Base-by-base conservation (phyloP, 2,329 filamentous ascomycete genomes). In the Sarocladiaceae sp. region DNA sequence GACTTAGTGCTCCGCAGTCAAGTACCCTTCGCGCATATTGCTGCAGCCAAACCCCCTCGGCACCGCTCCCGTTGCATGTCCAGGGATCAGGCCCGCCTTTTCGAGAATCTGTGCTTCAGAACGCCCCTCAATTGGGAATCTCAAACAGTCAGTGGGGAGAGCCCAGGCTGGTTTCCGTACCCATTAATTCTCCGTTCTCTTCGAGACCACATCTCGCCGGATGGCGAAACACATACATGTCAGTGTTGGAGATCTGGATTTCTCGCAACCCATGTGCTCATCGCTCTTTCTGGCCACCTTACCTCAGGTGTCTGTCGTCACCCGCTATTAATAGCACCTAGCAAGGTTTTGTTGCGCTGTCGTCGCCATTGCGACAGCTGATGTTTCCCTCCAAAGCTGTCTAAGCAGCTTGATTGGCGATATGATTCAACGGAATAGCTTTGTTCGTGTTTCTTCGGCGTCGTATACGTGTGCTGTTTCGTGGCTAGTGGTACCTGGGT, bases 1-100 rank as follows among this genome's bases (percentile, higher is more conserved):
- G n/a, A n/a, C 5, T 5, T 22, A 22, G 12, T 42, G 37, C 17
- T 42, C 5, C 8, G 7, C 18, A 6, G 13, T 22, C 33, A 6
- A 20, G 17, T 12, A 46, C 40, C 40, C 40, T 46, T 46, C 40
- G 7, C 25, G 40, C 40, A 46, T 22, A 15, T 46, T 5, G n/a
- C 44, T 48, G 44, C 44, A 48, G 40, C 40, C 22, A 20, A 7
- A 40, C 15, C 37, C 40, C 26, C 11, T 48, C 44, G 44, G 44
- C 44, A 31, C 44, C 17, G 22, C 25, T 48, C 44, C 44, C 44
- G 44, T 48, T 48, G 44, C 26, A 48, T 48, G 26, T 20, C 44
- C 44, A 48, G 44, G 40, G 44, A 33, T 48, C 28, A 29, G 28
- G 44, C 26, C 44, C 44, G 18, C n/a, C 4, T 25, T 33, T 4